A percentile compares a stretch with the other conserved stretches of the same genome.
Evolutionary conservation across 78 protist species (phyloP).

Genomic region (Dictyostelium purpureum): DNA sequence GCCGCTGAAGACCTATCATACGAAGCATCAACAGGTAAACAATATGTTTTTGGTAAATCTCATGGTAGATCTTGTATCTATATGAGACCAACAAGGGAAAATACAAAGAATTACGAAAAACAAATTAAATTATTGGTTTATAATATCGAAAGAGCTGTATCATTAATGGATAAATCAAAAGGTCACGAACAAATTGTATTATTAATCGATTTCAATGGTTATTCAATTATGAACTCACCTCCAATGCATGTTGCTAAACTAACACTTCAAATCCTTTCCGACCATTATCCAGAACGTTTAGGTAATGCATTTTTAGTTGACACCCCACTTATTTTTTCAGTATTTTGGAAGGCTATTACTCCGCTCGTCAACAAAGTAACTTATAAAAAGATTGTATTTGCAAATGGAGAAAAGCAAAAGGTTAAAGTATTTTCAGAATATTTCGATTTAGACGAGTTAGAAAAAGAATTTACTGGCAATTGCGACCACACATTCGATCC

Average conservation of each 20-base stretch:
- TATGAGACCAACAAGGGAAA: conserved; percentile 69
- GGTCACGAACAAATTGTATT: conserved; percentile 78
- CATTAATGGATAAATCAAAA: conserved; percentile 34
- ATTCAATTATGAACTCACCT: conserved; percentile 81
- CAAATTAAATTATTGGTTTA: conserved; percentile 66
- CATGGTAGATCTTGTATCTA: conserved; percentile 52
- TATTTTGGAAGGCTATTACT: conserved; percentile 34
- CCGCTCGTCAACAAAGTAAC: conserved; percentile 59
- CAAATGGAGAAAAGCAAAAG: conserved; percentile 40
- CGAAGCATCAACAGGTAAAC: conserved; percentile 82
- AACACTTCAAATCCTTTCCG: conserved; percentile 32
- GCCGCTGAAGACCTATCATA: conserved; percentile 47
- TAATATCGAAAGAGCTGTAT: conserved; percentile 49
- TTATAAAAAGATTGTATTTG: conserved; percentile 40
- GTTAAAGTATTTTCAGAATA: not conserved
- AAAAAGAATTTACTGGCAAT: conserved; percentile 8
- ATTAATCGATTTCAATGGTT: conserved; percentile 76
- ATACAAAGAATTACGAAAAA: conserved; percentile 73
- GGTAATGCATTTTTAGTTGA: conserved; percentile 78
- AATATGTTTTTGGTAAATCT: conserved; percentile 58
- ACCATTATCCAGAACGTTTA: conserved; percentile 82
- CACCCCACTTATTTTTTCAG: conserved; percentile 42
- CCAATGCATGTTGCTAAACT: conserved; percentile 71
- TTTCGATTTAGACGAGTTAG: conserved; percentile 3
- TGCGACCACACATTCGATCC: not conserved